These are phyloP conservation scores for Jackrogersella multiformis DNA, from an alignment of 495 filamentous ascomycete species.

Conservation along the genomic window DNA sequence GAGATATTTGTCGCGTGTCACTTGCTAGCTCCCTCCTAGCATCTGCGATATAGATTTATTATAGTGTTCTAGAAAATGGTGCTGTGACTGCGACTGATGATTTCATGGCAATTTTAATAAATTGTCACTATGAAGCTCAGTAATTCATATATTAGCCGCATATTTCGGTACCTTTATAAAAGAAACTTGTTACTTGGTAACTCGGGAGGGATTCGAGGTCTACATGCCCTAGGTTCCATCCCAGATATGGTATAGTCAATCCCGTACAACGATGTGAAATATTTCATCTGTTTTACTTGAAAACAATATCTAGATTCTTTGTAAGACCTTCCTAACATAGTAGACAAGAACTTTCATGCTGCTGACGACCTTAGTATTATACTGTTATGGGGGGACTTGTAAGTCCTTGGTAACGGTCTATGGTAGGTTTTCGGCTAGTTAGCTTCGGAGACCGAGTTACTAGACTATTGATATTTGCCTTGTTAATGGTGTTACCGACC, in stretches of 20 bases:
- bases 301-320: conserved; percentile 9
- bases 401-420: conserved; percentile 5
- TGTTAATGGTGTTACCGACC: conserved; percentile 5
- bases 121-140: background rate
- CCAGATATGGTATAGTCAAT: background rate
- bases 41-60: background rate
- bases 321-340: conserved; percentile 41
- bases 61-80: background rate
- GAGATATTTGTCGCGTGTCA: conserved; percentile 21
- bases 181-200: no score
- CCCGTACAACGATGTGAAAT: conserved; percentile 5
- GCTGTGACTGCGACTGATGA: background rate
- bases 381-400: conserved; percentile 21
- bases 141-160: no score
- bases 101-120: background rate
- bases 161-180: no score
- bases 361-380: conserved; percentile 1
- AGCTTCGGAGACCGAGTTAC: conserved; percentile 10
- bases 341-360: conserved; percentile 3
- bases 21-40: background rate
- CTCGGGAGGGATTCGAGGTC: conserved; percentile 4
- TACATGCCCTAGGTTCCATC: background rate
- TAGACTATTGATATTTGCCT: background rate
- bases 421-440: conserved; percentile 38
- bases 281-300: background rate